Evolutionary conservation across 2,329 filamentous ascomycete species (phyloP).

Genomic region (Fulvia fulva): DNA sequence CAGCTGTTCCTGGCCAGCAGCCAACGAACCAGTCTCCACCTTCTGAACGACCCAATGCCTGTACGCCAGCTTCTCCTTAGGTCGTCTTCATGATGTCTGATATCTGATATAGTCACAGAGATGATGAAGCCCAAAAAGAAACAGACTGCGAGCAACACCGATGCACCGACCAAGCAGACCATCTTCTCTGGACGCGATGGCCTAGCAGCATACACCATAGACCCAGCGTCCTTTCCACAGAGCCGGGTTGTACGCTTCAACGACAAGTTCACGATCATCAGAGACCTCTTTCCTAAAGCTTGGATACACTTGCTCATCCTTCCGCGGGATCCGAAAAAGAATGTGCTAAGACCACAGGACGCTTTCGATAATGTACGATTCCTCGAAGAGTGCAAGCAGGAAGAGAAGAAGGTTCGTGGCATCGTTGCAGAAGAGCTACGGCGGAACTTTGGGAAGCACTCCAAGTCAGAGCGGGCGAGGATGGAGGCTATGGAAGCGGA

Average conservation of each 20-base stretch:
- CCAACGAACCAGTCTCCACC: slow-evolving; percentile 7
- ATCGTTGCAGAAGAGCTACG: slow-evolving; percentile 73
- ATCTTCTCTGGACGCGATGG: slow-evolving; percentile 54
- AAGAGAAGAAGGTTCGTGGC: slow-evolving; percentile 57
- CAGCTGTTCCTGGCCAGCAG: slow-evolving; percentile 15
- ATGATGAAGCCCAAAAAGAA: slow-evolving; percentile 41
- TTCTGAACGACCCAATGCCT: slow-evolving; percentile 36
- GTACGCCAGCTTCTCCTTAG: slow-evolving; percentile 16
- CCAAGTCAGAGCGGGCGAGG: slow-evolving; percentile 59
- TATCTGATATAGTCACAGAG: slow-evolving; percentile 40
- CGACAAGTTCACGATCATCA: slow-evolving; percentile 69
- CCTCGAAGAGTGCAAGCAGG: slow-evolving; percentile 57
- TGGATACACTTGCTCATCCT: slow-evolving; percentile 84
- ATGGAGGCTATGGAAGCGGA: slow-evolving; percentile 58
- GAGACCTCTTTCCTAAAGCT: slow-evolving; percentile 82
- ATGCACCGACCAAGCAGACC: slow-evolving; percentile 27
- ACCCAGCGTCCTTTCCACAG: slow-evolving; percentile 58
- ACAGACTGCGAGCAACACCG: slow-evolving; percentile 22
- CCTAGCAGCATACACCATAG: slow-evolving; percentile 62
- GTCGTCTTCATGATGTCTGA: slow-evolving; percentile 17
- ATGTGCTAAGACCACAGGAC: slow-evolving; percentile 67
- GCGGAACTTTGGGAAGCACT: slow-evolving; percentile 61
- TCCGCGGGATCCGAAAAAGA: slow-evolving; percentile 62
- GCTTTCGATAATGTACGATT: slow-evolving; percentile 70
- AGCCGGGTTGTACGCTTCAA: slow-evolving; percentile 62